Evolutionary conservation across 75 land plant species (phyloP).

Genomic region (Sequoiadendron giganteum): DNA sequence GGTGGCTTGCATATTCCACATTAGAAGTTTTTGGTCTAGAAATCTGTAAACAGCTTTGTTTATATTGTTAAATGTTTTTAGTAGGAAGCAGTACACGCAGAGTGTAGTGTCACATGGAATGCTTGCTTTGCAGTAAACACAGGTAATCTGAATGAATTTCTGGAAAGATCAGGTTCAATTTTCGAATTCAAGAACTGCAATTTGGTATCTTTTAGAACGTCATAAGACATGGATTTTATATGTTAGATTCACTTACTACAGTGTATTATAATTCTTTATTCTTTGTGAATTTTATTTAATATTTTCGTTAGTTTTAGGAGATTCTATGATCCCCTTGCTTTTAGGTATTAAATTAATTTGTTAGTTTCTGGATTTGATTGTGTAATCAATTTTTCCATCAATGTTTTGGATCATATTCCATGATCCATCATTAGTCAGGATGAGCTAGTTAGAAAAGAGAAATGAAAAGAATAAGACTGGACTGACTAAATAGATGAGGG

Average conservation of each 20-base stretch:
- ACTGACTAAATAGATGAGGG: no score
- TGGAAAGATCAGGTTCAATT: background rate
- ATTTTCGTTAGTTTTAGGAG: background rate
- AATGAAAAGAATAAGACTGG: no score
- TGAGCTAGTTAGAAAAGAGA: no score
- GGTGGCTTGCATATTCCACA: background rate
- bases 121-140: background rate
- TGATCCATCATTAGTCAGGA: no score
- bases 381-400: no score
- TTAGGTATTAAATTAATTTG: background rate
- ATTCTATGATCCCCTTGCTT: background rate
- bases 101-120: constrained; percentile 2
- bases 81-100: no score
- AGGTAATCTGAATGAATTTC: background rate
- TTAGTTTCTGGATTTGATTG: no score
- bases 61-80: background rate
- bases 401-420: no score
- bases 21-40: background rate
- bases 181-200: background rate
- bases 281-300: background rate
- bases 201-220: background rate
- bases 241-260: background rate
- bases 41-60: background rate
- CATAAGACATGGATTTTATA: background rate
- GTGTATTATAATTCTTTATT: constrained; percentile 1